These are phyloP conservation scores for Gracilariopsis chorda DNA, from an alignment of 23 red algal genomes.

Conservation along the genomic window DNA sequence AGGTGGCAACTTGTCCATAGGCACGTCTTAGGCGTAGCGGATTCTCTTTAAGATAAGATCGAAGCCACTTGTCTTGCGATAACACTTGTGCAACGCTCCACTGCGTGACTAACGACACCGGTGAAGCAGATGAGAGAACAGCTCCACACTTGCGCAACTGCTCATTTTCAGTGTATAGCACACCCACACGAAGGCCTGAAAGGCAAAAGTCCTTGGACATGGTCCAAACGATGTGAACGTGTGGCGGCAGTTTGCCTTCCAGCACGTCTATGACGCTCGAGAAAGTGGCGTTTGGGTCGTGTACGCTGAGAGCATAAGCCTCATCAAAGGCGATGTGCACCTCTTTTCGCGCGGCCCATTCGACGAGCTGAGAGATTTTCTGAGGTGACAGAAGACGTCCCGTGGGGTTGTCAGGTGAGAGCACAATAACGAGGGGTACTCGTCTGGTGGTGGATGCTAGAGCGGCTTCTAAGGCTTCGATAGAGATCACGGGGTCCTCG, in stretches of 20 bases:
- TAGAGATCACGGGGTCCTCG: background rate
- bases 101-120: conserved; percentile 23
- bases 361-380: conserved; percentile 37
- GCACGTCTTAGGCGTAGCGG: background rate
- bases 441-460: conserved; percentile 1
- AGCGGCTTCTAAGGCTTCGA: conserved; percentile 20
- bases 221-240: conserved; percentile 90
- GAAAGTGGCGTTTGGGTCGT: conserved; percentile 18
- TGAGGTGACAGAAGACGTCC: conserved; percentile 45
- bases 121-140: background rate
- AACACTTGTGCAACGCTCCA: conserved; percentile 29
- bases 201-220: conserved; percentile 91
- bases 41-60: conserved; percentile 32
- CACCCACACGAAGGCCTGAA: conserved; percentile 71
- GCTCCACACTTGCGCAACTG: conserved; percentile 21
- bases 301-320: conserved; percentile 79
- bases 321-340: conserved; percentile 90
- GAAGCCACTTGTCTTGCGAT: conserved; percentile 28
- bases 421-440: conserved; percentile 38
- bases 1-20: background rate
- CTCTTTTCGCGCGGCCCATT: conserved; percentile 42
- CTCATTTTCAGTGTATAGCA: conserved; percentile 80
- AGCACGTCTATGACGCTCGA: conserved; percentile 59
- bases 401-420: conserved; percentile 73
- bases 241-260: conserved; percentile 52